These are phyloP conservation scores for Helichrysum umbraculigerum DNA, from an alignment of 129 eudicot species.

Conservation along the genomic window DNA sequence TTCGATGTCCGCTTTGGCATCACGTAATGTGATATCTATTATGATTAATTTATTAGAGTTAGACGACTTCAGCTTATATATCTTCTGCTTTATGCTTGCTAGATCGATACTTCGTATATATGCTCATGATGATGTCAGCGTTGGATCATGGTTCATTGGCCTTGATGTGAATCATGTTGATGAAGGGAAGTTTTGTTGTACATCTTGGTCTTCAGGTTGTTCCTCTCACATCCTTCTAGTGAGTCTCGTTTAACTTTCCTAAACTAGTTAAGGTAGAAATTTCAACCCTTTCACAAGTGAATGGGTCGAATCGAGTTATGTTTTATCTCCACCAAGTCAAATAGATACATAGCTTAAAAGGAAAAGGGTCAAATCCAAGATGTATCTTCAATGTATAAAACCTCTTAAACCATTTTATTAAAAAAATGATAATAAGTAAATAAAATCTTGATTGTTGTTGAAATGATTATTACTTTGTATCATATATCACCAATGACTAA, in stretches of 20 bases:
- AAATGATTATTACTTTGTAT: neutral
- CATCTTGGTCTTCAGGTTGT: slow-evolving; percentile 78
- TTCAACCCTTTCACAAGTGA: neutral
- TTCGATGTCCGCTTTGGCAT: neutral
- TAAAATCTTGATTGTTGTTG: neutral
- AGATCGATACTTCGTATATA: slow-evolving; percentile 73
- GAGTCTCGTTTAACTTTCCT: neutral
- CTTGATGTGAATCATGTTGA: slow-evolving; percentile 72
- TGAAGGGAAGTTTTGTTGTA: slow-evolving; percentile 90
- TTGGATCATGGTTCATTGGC: slow-evolving; percentile 90
- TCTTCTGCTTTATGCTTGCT: slow-evolving; percentile 10
- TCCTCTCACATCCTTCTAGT: slow-evolving; percentile 10
- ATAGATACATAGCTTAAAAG: neutral
- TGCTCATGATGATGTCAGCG: slow-evolving; percentile 88
- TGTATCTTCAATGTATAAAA: neutral
- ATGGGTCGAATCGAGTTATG: neutral
- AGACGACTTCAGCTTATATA: slow-evolving; percentile 17
- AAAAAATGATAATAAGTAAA: no score
- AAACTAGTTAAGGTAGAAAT: neutral
- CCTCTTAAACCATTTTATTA: slow-evolving; percentile 3
- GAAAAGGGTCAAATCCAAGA: neutral
- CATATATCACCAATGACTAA: neutral
- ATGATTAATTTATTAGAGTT: neutral
- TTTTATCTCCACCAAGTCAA: neutral
- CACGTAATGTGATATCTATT: neutral